phyloP scores from a whole-genome alignment of 2,329 filamentous ascomycete genomes.

The Penicillium sp. region DNA sequence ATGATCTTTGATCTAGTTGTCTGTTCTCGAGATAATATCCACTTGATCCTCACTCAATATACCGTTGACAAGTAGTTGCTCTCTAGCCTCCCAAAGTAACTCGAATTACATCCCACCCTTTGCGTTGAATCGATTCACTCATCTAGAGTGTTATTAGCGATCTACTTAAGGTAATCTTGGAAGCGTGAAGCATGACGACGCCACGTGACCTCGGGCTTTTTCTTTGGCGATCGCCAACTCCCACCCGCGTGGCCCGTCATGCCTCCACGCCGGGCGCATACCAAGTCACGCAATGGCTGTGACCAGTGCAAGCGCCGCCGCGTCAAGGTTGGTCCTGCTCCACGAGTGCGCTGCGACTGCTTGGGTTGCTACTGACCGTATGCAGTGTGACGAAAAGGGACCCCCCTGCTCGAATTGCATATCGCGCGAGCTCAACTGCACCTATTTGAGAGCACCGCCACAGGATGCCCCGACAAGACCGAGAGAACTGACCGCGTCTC shows the following conservation, averaged over 20 bases:
- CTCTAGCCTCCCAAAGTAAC: too few species aligned
- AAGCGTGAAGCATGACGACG: neutral
- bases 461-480: slow-evolving; percentile 8
- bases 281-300: slow-evolving; percentile 45
- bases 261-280: slow-evolving; percentile 42
- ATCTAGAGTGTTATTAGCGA: too few species aligned
- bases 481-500: slow-evolving; percentile 8
- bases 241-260: slow-evolving; percentile 21
- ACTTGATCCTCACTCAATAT: too few species aligned
- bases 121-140: too few species aligned
- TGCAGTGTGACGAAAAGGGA: slow-evolving; percentile 41
- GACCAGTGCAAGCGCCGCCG: slow-evolving; percentile 42
- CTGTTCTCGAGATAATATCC: too few species aligned
- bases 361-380: slow-evolving; percentile 10
- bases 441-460: slow-evolving; percentile 25
- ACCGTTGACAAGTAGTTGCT: too few species aligned
- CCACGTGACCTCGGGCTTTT: slow-evolving; percentile 8
- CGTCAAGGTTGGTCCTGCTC: slow-evolving; percentile 36
- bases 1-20: too few species aligned
- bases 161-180: neutral
- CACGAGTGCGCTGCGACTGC: neutral
- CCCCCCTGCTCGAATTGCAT: slow-evolving; percentile 42
- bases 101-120: too few species aligned
- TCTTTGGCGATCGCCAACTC: slow-evolving; percentile 1
- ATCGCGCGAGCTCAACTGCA: slow-evolving; percentile 36